Base-by-base conservation (phyloP, 2,329 filamentous ascomycete species). In the Penicillium sp. region DNA sequence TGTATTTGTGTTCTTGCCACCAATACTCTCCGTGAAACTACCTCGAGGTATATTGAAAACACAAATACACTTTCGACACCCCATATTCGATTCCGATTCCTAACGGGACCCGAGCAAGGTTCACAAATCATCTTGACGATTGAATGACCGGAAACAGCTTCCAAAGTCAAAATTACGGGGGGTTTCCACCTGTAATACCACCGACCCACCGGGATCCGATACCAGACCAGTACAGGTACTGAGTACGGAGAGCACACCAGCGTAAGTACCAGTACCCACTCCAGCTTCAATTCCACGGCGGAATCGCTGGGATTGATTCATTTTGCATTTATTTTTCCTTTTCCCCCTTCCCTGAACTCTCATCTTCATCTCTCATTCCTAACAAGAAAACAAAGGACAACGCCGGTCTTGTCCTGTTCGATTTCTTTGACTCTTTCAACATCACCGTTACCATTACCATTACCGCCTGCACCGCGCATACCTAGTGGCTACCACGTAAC, bases 401-500 rank as follows among this genome's bases (percentile, higher is more conserved):
- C 54, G 53, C 58, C 62, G 60, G 62, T 61, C 60, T 68, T 68
- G 55, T 65, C 59, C 54, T 62, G 49, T 61, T 66, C 60, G 63
- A 10, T 21, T 42, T 50, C 33, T 39, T 39, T 25, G 45, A 13
- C 11, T 26, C 29, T 35, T 33, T 35, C 10, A n/a, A 5, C 26
- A 31, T 47, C 45, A 19, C n/a, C 29, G 27, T 31, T 61, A 66
- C 69, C 64, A 63, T 64, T 64, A 54, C 57, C 62, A 61, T 61
- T 65, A 57, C 56, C 58, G 55, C 58, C 57, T 51, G 59, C 56
- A 64, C 62, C 63, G 59, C 61, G 55, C 60, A 68, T 63, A 64
- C 60, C 53, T 62, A 66, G 61, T 61, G 67, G 65, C 59, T 63
- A 67, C 65, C 69, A 73, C 70, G 71, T 72, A 73, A 74, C 66